phyloP scores from a whole-genome alignment of 2,329 filamentous ascomycete species.

The Sporothrix humicola region DNA sequence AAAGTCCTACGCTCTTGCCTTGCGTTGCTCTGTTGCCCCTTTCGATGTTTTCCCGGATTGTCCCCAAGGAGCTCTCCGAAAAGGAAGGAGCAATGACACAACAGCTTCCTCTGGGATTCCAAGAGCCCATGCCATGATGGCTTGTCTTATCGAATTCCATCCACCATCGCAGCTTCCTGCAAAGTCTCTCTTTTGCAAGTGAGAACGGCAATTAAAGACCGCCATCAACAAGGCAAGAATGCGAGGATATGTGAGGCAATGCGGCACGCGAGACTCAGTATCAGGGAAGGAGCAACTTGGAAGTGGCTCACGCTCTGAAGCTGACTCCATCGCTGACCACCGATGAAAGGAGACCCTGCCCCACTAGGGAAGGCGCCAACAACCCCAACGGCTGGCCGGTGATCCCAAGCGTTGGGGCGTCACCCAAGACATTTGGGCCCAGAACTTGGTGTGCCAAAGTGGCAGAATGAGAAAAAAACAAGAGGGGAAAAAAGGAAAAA shows the following conservation, averaged over 20 bases:
- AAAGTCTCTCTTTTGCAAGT: not conserved
- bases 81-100: slow-evolving; percentile 1
- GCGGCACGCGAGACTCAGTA: not conserved
- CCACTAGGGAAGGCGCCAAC: slow-evolving; percentile 28
- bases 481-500: not conserved
- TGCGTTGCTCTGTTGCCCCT: slow-evolving; percentile 18
- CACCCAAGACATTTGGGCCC: slow-evolving; percentile 11
- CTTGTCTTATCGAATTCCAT: not conserved
- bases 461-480: not conserved
- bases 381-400: slow-evolving; percentile 32
- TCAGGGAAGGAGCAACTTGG: not conserved
- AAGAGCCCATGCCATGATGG: not conserved
- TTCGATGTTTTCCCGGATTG: slow-evolving; percentile 26
- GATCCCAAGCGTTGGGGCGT: slow-evolving; percentile 30
- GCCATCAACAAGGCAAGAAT: not conserved
- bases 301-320: slow-evolving; percentile 9
- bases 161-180: slow-evolving; percentile 2
- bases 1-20: slow-evolving; percentile 33
- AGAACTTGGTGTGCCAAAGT: not conserved
- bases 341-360: slow-evolving; percentile 14
- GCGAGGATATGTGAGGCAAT: not conserved
- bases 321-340: slow-evolving; percentile 31
- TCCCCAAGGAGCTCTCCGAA: slow-evolving; percentile 33
- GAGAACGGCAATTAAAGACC: slow-evolving; percentile 9
- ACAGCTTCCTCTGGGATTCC: slow-evolving; percentile 18